A percentile compares a stretch with the other conserved stretches of the same genome.
phyloP scores from a whole-genome alignment of 495 filamentous ascomycete species.

The Lasiosphaeria ovina region DNA sequence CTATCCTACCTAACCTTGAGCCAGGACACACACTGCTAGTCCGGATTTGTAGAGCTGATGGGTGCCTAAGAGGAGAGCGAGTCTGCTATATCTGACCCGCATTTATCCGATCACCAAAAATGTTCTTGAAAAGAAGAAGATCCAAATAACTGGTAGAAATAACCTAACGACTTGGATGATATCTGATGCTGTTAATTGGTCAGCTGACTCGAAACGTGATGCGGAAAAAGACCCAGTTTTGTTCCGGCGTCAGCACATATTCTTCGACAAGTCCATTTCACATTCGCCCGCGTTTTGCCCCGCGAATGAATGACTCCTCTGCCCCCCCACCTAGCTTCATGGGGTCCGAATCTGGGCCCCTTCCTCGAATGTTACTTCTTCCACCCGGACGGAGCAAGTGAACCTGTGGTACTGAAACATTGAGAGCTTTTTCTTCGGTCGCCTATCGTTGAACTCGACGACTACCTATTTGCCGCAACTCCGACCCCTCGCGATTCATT shows the following conservation, averaged over 20 bases:
- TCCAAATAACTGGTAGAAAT: too few species aligned
- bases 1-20: too few species aligned
- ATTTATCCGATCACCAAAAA: too few species aligned
- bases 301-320: constrained; percentile 23
- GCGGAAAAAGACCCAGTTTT: too few species aligned
- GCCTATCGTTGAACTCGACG: too few species aligned
- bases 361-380: constrained; percentile 5
- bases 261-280: background rate
- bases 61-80: too few species aligned
- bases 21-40: too few species aligned
- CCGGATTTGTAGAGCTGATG: too few species aligned
- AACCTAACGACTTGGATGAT: too few species aligned
- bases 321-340: constrained; percentile 14
- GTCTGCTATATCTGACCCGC: too few species aligned
- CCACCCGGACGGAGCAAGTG: background rate
- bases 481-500: background rate
- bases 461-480: background rate
- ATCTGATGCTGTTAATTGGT: background rate
- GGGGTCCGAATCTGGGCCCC: constrained; percentile 30
- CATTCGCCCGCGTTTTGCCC: constrained; percentile 21
- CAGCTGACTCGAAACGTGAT: background rate
- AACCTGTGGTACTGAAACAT: background rate
- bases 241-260: too few species aligned
- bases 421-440: background rate
- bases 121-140: too few species aligned